Conservation (phyloP, 2,329 filamentous ascomycete genomes). For the Colletotrichum costaricense region DNA sequence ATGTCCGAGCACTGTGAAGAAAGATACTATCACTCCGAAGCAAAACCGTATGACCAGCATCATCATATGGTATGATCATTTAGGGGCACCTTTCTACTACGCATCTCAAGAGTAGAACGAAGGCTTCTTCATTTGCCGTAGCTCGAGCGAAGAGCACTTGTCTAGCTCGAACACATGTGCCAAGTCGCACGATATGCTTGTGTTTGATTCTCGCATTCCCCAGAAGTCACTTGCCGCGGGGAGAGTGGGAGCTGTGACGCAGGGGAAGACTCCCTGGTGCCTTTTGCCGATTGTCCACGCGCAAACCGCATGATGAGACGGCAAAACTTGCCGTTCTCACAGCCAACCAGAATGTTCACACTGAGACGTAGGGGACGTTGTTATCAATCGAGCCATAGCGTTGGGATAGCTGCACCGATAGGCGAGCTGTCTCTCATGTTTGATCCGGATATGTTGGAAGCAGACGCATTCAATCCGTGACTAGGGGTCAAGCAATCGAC, state of each 20-base stretch:
- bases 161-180: neutral
- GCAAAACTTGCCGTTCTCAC: neutral
- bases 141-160: neutral
- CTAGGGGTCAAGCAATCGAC: neutral
- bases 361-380: neutral
- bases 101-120: neutral
- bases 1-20: neutral
- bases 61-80: neutral
- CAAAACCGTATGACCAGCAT: neutral
- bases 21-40: neutral
- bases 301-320: neutral
- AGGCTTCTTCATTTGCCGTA: neutral
- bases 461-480: neutral
- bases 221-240: neutral
- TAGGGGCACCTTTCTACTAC: neutral
- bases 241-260: neutral
- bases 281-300: neutral
- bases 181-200: neutral
- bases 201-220: neutral
- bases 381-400: slow-evolving; percentile 6
- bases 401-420: slow-evolving; percentile 16
- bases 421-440: neutral
- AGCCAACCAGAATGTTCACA: neutral
- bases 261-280: neutral
- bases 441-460: neutral